phyloP scores from a whole-genome alignment of 345 rosid species.

The Citropsis articulata region DNA sequence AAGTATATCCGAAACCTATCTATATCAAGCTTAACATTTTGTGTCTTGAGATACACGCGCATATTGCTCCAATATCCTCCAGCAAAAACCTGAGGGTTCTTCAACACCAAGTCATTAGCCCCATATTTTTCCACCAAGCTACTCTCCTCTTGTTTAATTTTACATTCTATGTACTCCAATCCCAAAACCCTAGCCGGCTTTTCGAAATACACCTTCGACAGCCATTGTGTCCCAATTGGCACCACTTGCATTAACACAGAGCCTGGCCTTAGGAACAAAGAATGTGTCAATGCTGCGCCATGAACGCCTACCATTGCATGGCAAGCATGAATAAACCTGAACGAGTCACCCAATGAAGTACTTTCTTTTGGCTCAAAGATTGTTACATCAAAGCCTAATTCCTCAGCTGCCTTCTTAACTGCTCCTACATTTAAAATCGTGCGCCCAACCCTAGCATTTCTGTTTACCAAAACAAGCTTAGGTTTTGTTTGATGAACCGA shows the following conservation, averaged over 20 bases:
- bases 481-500: conserved; percentile 3
- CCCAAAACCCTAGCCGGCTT: conserved; percentile 30
- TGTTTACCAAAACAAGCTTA: conserved; percentile 14
- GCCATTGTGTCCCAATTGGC: conserved; percentile 33
- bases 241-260: conserved; percentile 34
- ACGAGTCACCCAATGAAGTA: conserved; percentile 15
- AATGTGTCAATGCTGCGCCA: conserved; percentile 39
- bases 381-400: conserved; percentile 26
- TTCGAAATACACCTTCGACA: conserved; percentile 16
- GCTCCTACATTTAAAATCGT: conserved; percentile 17
- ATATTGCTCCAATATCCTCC: conserved; percentile 9
- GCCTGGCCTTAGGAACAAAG: conserved; percentile 23
- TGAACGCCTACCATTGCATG: conserved; percentile 42
- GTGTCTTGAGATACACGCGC: conserved; percentile 27
- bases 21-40: conserved; percentile 26
- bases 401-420: conserved; percentile 2
- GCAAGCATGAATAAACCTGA: conserved; percentile 23
- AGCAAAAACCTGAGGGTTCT: conserved; percentile 22
- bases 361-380: conserved; percentile 18
- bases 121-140: conserved; percentile 29
- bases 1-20: conserved; percentile 7
- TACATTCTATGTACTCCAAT: conserved; percentile 31
- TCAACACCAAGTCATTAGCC: conserved; percentile 2
- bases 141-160: conserved; percentile 29
- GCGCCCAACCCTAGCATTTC: conserved; percentile 12